These are phyloP conservation scores for Lasiodiplodia sp. DNA, from an alignment of 2,329 filamentous ascomycete genomes.

Conservation along the genomic window DNA sequence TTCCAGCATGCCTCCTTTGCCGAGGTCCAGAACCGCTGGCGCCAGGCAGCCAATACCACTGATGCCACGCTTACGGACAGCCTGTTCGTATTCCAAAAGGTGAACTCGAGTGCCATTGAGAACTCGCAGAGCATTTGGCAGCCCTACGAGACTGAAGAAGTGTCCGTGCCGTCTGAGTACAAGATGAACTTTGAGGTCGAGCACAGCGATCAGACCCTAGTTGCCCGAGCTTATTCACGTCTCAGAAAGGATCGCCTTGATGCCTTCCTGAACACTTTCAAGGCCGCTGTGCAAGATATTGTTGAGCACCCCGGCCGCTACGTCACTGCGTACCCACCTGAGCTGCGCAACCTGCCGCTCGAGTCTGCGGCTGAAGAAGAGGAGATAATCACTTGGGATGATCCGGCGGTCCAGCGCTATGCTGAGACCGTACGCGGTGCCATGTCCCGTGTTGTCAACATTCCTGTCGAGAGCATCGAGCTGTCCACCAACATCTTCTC, in stretches of 20 bases:
- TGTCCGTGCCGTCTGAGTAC: slow-evolving; percentile 29
- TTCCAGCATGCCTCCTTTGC: slow-evolving; percentile 31
- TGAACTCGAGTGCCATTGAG: slow-evolving; percentile 12
- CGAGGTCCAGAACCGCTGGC: slow-evolving; percentile 28
- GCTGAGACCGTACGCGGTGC: slow-evolving; percentile 24
- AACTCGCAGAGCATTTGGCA: slow-evolving; percentile 25
- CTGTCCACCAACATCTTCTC: slow-evolving; percentile 30
- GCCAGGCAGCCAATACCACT: slow-evolving; percentile 16
- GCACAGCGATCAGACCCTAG: slow-evolving; percentile 11
- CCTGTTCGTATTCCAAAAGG: slow-evolving; percentile 29
- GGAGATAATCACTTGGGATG: slow-evolving; percentile 26
- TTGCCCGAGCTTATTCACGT: slow-evolving; percentile 24
- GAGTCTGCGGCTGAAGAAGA: slow-evolving; percentile 3
- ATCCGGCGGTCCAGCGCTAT: slow-evolving; percentile 26
- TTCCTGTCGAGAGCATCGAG: slow-evolving; percentile 22
- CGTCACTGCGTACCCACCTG: slow-evolving; percentile 18
- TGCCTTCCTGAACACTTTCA: slow-evolving; percentile 22
- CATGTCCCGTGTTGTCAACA: slow-evolving; percentile 26
- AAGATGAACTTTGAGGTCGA: slow-evolving; percentile 29
- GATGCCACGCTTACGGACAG: slow-evolving; percentile 26
- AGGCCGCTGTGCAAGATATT: slow-evolving; percentile 26
- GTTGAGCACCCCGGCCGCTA: slow-evolving; percentile 26
- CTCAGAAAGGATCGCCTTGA: slow-evolving; percentile 26
- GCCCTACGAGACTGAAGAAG: slow-evolving; percentile 27
- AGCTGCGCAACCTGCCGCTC: slow-evolving; percentile 20